Evolutionary conservation across 352 stramenopile genomes (phyloP), one percentile per base, ranked within the genome.

Genomic region (Pythium phragmiticola): DNA sequence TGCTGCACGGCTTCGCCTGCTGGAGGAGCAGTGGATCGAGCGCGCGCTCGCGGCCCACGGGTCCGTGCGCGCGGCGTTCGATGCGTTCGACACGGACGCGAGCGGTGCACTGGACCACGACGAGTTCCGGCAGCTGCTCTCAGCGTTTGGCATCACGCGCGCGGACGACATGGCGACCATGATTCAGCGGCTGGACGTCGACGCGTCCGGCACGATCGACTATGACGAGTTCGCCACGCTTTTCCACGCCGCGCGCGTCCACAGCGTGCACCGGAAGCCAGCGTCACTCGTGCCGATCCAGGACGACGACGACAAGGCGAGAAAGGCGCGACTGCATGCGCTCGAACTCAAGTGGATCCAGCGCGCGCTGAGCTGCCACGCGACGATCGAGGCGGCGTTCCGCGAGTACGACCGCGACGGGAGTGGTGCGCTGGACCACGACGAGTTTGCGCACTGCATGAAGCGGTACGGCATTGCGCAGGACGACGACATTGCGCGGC

Each of bases 311-410:
- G 11, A 11, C 36, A 3, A 36, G 45, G 4, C 42, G 14, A 30
- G 2, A 21, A 17, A 69, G 71, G 64, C 70, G 23, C 70, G 78
- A 0, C 48, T 87, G 17, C 68, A 76, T 21, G 76, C 78, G 11
- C 59, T 88, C 8, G 78, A 89, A 56, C 51, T 87, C 11, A 87
- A 86, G 53, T 90, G 79, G 79, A 82, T 90, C 52, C 76, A 82
- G 59, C 69, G 73, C 7, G 78, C 80, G 11, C 41, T 90, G 26
- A 73, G 69, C 37, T 90, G 82, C 33, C 82, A 90, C 33, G 49
- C 70, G 16, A 82, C 79, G 7, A 80, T 89, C 19, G 78, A 89
- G 34, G 62, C 72, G 0, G 82, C 82, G 0, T 90, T 90, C 62
- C 73, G 66, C 23, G 79, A 90, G 57, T 90, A 90, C 43, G 82